Evolutionary conservation across 2,329 filamentous ascomycete genomes (phyloP).

Genomic region (Elsinoe batatas): DNA sequence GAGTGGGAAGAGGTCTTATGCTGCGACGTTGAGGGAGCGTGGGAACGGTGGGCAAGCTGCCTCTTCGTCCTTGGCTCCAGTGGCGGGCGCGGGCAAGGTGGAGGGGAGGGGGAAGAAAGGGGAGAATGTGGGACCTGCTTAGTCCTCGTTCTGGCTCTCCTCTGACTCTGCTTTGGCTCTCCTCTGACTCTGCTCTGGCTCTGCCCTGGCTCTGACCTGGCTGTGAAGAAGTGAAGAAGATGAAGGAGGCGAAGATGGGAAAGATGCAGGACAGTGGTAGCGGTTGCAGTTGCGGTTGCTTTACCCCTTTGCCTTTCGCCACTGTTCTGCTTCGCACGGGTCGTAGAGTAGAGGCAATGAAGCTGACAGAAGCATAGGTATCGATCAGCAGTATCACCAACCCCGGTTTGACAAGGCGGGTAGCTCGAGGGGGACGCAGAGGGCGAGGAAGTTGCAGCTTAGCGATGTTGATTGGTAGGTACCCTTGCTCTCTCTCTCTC

Average conservation of each 20-base stretch:
- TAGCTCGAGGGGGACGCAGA: conserved; percentile 62
- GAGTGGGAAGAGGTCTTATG: background rate
- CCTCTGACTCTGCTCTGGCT: no score
- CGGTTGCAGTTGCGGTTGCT: background rate
- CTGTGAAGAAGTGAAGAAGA: background rate
- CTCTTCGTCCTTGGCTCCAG: background rate
- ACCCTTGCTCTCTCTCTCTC: no score
- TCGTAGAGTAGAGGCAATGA: background rate
- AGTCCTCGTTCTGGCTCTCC: background rate
- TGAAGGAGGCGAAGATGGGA: background rate
- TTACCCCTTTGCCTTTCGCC: background rate
- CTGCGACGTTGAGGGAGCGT: background rate
- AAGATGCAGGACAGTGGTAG: no score
- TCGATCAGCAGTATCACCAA: conserved; percentile 33
- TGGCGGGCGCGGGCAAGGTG: background rate
- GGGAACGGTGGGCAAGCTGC: background rate
- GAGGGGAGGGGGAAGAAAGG: background rate
- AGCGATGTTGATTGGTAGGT: conserved; percentile 95
- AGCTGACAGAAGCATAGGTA: conserved; percentile 2
- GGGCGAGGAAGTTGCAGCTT: conserved; percentile 80
- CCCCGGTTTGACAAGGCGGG: conserved; percentile 47
- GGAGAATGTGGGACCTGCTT: background rate
- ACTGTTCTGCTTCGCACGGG: background rate
- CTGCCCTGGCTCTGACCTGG: no score
- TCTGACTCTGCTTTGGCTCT: no score